Base-by-base conservation (phyloP, 768 basidiomycete genomes). In the Termitomyces sp. region DNA sequence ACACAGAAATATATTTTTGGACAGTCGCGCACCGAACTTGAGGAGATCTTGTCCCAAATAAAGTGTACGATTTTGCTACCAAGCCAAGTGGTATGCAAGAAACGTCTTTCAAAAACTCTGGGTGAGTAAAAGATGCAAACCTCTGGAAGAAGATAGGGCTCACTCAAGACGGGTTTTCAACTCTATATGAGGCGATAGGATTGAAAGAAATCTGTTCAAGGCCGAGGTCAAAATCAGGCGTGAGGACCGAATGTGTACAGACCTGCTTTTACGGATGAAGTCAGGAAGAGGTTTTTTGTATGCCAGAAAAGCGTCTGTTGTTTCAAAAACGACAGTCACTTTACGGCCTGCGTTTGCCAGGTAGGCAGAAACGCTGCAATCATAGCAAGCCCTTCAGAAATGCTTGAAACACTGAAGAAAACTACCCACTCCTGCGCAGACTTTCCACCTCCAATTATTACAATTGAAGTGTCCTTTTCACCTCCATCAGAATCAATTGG, bases 391-490 rank as follows among this genome's bases (percentile, higher is more conserved):
- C n/a, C 45, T 18, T 27, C 42, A 30, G 1, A 30, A 46, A 43
- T 0, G 22, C 8, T 18, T 14, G 16, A 39, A 27, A 32, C 3
- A 45, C 16, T 3, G 1, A 47, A 8, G 40, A 30, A 4, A 30
- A 36, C 18, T 24, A 67, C 72, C 49, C 61, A 75, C 77, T 88
- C 87, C 72, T 84, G 82, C 0, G 84, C 84, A 4, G 87, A 88
- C 65, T 82, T 88, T 4, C 87, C 87, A 24, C 86, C 83, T 3
- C 87, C 87, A 2, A 87, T 69, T 1, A 88, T 72, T 0, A 86
- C 72, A 7, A 81, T 71, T 0, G 74, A 66, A 13, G 67, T 69
- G 13, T 53, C 52, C 5, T 65, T 46, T 9, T 57, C 55, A 16
- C 64, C 51, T 0, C 45, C 57, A 9, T 58, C 54, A 0, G 27